These are phyloP conservation scores for Sporobolus alterniflorus DNA, from an alignment of 202 grass and related monocot genomes.

Conservation along the genomic window DNA sequence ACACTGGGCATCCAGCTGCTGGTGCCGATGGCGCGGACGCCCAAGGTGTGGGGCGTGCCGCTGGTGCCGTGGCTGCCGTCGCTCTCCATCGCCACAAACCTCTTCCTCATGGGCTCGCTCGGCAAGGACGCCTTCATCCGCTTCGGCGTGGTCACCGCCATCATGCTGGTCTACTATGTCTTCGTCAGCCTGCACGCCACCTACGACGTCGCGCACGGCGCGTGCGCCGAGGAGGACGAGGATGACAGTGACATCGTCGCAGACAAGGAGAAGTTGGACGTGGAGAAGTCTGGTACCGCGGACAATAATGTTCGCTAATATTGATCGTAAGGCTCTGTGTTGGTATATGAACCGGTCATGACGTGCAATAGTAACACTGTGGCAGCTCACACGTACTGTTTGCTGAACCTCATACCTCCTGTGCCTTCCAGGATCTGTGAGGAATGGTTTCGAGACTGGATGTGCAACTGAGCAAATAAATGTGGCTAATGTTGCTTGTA, in stretches of 20 bases:
- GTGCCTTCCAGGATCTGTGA: too few relatives aligned
- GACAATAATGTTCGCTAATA: background rate
- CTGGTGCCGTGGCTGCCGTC: constrained; percentile 93
- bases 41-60: constrained; percentile 91
- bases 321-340: too few relatives aligned
- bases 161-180: constrained; percentile 92
- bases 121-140: constrained; percentile 73
- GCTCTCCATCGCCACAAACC: constrained; percentile 91
- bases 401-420: too few relatives aligned
- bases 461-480: too few relatives aligned
- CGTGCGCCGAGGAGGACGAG: constrained; percentile 14
- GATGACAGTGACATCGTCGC: background rate
- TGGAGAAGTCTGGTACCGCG: constrained; percentile 40
- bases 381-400: too few relatives aligned
- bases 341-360: too few relatives aligned
- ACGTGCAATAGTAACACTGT: too few relatives aligned
- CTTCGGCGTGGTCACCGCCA: constrained; percentile 66
- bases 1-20: constrained; percentile 73
- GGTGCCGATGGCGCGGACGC: constrained; percentile 57
- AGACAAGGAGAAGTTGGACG: constrained; percentile 28
- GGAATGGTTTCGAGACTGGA: too few relatives aligned
- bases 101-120: constrained; percentile 96
- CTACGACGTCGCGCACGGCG: constrained; percentile 76
- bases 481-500: too few relatives aligned
- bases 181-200: constrained; percentile 88